These are phyloP conservation scores for Aspergillus incahuasiensis DNA, from an alignment of 495 filamentous ascomycete genomes.

Conservation along the genomic window DNA sequence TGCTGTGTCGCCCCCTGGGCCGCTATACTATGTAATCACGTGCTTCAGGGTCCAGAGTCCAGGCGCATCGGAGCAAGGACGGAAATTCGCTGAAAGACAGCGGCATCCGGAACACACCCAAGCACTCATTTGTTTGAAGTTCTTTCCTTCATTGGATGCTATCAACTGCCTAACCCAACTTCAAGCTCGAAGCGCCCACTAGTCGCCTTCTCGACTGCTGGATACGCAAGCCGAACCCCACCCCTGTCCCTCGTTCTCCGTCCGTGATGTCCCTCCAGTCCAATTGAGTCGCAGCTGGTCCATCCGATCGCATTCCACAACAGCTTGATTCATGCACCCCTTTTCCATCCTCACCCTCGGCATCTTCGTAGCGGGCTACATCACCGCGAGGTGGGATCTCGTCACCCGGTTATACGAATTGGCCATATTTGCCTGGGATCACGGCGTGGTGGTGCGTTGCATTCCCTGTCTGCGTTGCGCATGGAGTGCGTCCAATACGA, in stretches of 20 bases:
- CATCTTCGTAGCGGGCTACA: conserved; percentile 99
- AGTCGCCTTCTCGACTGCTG: neutral
- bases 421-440: conserved; percentile 94
- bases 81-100: conserved; percentile 4
- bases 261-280: conserved; percentile 23
- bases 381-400: conserved; percentile 96
- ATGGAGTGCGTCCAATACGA: neutral
- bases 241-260: conserved; percentile 1
- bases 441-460: conserved; percentile 87
- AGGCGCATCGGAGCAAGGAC: conserved; percentile 7
- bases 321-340: conserved; percentile 78
- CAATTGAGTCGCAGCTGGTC: conserved; percentile 28
- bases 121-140: neutral
- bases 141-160: neutral
- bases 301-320: conserved; percentile 15
- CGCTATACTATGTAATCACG: conserved; percentile 7
- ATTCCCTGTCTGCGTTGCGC: conserved; percentile 12
- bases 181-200: neutral
- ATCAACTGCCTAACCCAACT: neutral
- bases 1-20: neutral
- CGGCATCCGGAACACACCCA: neutral
- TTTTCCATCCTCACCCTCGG: conserved; percentile 89
- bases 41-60: neutral
- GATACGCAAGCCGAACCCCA: neutral
- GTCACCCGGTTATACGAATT: conserved; percentile 94